Conservation (phyloP, 2,329 filamentous ascomycete species). For the Neopestalotiopsis sp. region DNA sequence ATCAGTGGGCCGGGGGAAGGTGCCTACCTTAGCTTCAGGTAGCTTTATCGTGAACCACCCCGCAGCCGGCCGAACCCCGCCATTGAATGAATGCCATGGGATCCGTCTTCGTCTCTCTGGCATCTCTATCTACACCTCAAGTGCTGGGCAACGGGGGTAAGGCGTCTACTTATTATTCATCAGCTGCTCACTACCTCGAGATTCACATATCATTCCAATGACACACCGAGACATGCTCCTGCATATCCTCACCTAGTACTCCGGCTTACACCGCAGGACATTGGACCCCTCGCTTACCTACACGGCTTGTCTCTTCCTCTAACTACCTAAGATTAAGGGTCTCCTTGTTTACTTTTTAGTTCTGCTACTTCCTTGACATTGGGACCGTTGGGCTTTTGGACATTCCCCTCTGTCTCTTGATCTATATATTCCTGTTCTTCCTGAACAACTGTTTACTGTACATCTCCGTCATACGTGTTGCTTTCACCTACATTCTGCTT, state of each 20-base stretch:
- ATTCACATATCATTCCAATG: slow-evolving; percentile 6
- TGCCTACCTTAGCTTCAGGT: neutral
- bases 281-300: neutral
- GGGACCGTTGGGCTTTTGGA: neutral
- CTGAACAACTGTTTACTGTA: neutral
- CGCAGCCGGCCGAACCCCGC: slow-evolving; percentile 7
- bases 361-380: neutral
- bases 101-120: neutral
- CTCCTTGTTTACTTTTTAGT: neutral
- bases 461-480: neutral
- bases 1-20: slow-evolving; percentile 10
- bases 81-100: neutral
- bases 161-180: neutral
- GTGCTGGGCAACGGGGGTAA: neutral
- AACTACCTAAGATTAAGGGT: neutral
- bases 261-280: slow-evolving; percentile 18
- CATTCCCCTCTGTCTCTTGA: neutral
- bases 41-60: slow-evolving; percentile 14
- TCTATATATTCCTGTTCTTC: neutral
- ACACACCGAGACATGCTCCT: neutral
- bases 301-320: neutral
- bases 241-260: neutral
- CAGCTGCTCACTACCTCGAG: neutral
- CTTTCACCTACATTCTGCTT: neutral
- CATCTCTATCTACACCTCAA: neutral